phyloP scores from a whole-genome alignment of 805 yeast genomes.

The Candida germanica region DNA sequence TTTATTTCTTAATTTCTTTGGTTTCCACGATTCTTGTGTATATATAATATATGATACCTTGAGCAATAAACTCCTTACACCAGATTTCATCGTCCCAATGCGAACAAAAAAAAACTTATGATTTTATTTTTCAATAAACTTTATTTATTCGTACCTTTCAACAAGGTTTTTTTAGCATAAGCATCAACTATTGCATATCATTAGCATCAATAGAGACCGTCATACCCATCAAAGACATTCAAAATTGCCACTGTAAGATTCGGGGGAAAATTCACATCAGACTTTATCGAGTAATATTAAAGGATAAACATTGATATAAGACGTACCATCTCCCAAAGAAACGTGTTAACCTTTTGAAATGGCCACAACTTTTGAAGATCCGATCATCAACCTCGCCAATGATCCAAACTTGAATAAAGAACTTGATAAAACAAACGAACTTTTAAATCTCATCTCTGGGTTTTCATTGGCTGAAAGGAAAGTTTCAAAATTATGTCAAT shows the following conservation, averaged over 20 bases:
- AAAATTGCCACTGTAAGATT: too few species aligned
- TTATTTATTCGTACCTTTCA: neutral
- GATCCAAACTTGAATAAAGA: slow-evolving; percentile 48
- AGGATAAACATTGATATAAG: too few species aligned
- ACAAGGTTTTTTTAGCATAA: slow-evolving; percentile 1
- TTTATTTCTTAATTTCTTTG: too few species aligned
- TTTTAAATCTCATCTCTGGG: slow-evolving; percentile 40
- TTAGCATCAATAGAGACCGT: neutral
- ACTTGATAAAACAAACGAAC: slow-evolving; percentile 36
- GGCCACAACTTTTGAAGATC: slow-evolving; percentile 39
- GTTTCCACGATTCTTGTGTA: neutral
- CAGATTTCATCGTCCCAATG: too few species aligned
- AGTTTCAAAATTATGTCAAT: slow-evolving; percentile 47
- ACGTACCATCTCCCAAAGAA: too few species aligned
- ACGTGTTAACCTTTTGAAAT: too few species aligned
- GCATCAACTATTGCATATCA: too few species aligned
- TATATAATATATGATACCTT: too few species aligned
- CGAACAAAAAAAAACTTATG: slow-evolving; percentile 4
- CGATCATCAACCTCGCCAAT: slow-evolving; percentile 43
- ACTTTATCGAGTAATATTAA: too few species aligned
- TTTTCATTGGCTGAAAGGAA: slow-evolving; percentile 43
- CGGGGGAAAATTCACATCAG: too few species aligned
- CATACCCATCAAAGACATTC: too few species aligned
- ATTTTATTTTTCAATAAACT: slow-evolving; percentile 1
- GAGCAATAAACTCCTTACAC: too few species aligned